Conservation (phyloP, 345 rosid genomes). For the Brassica juncea region DNA sequence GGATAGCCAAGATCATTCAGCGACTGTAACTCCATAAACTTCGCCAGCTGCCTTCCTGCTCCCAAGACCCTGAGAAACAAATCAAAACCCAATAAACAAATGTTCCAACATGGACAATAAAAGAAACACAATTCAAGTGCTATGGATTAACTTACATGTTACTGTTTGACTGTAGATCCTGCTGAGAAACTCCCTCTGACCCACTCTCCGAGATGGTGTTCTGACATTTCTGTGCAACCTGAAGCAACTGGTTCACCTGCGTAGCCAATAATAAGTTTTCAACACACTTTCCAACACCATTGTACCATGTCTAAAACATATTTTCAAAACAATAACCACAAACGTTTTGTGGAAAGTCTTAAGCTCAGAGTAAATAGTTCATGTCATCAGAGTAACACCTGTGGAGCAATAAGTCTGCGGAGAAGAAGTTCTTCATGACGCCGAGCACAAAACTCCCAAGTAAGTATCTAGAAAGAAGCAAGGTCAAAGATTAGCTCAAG, state of each 20-base stretch:
- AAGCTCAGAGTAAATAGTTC: background rate
- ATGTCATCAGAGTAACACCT: slow-evolving; percentile 46
- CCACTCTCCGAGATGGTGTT: slow-evolving; percentile 87
- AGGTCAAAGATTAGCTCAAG: slow-evolving; percentile 1
- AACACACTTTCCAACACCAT: slow-evolving; percentile 3
- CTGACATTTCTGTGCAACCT: slow-evolving; percentile 94
- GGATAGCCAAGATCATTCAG: slow-evolving; percentile 86
- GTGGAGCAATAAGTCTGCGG: slow-evolving; percentile 88
- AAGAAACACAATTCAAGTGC: background rate
- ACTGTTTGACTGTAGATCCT: slow-evolving; percentile 83
- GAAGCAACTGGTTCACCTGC: slow-evolving; percentile 88
- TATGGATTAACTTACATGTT: slow-evolving; percentile 59
- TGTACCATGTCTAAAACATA: background rate
- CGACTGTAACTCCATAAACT: slow-evolving; percentile 77
- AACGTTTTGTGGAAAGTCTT: slow-evolving; percentile 49
- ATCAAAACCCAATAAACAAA: slow-evolving; percentile 2
- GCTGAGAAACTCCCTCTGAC: slow-evolving; percentile 76
- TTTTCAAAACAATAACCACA: slow-evolving; percentile 39
- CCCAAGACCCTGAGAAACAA: slow-evolving; percentile 62
- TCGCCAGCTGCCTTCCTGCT: slow-evolving; percentile 86
- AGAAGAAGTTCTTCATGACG: slow-evolving; percentile 94
- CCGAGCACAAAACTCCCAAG: slow-evolving; percentile 96
- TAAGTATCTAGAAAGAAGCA: slow-evolving; percentile 56
- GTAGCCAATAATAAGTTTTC: slow-evolving; percentile 15
- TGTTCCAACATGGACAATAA: background rate